Conservation (phyloP, 78 protist species). For the Guillardia theta region DNA sequence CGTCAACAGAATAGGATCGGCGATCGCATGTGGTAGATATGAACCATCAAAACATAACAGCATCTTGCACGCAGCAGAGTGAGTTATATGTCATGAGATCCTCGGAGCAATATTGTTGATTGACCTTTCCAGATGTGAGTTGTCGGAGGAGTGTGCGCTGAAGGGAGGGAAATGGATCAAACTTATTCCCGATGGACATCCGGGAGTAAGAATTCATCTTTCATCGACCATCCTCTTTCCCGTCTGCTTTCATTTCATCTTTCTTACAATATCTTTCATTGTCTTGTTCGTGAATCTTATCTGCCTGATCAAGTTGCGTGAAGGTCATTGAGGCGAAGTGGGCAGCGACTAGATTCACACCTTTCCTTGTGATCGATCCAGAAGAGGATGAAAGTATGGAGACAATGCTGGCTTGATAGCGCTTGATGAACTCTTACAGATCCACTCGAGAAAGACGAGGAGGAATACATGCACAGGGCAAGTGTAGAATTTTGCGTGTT, state of each 20-base stretch:
- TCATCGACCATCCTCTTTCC: too few relatives aligned
- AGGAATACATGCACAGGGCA: too few relatives aligned
- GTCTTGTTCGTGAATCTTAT: too few relatives aligned
- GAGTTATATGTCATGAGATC: not conserved
- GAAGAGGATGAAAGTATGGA: too few relatives aligned
- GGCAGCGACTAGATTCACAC: slow-evolving; percentile 32
- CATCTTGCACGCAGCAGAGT: not conserved
- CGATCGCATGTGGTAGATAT: not conserved
- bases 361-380: slow-evolving; percentile 11
- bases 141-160: slow-evolving; percentile 23
- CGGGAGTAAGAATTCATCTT: too few relatives aligned
- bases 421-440: too few relatives aligned
- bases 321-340: slow-evolving; percentile 42
- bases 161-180: not conserved
- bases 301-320: too few relatives aligned
- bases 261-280: too few relatives aligned
- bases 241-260: too few relatives aligned
- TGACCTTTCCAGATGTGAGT: not conserved
- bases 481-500: too few relatives aligned
- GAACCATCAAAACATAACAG: not conserved
- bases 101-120: not conserved
- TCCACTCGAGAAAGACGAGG: too few relatives aligned
- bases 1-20: not conserved
- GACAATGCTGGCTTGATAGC: too few relatives aligned
- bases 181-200: not conserved